Evolutionary conservation across 352 stramenopile genomes (phyloP), one percentile per base, ranked within the genome.

Genomic region (Globisporangium nodosum): DNA sequence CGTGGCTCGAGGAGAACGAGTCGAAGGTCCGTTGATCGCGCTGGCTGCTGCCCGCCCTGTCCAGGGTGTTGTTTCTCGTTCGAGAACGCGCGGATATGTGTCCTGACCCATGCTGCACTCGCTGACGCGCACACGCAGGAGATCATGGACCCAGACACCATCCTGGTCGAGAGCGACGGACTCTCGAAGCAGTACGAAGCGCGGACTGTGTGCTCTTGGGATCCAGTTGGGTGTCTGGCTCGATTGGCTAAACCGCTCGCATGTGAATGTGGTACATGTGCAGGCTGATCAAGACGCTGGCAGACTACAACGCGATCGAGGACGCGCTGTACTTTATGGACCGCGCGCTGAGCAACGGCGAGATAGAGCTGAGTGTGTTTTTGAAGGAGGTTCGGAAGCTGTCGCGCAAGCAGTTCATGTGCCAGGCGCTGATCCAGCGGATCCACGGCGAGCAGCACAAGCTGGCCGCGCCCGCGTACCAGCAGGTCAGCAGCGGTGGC

Each of bases 311-410:
- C 40, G 75, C 90, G 18, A 94, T 96, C 43, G 88, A 96, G 56
- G 90, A 97, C 54, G 85, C 85, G 24, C 78, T 97, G 33, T 97
- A 97, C 70, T 96, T 96, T 56, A 76, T 97, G 79, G 90, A 97
- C 56, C 81, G 85, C 16, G 88, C 84, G 5, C 60, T 97, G 50
- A 86, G 83, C 67, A 96, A 96, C 48, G 85, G 83, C 30, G 80
- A 91, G 56, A 92, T 97, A n/a, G 76, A 90, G 45, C 68, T 96
- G 9, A 71, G 70, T 13, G 60, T 78, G 8, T 97, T 96, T 59
- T 53, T 97, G 5, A 96, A 96, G 58, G 87, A 97, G 63, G 83
- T 97, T 55, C 81, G 90, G 16, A 94, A 95, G 65, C 70, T 97
- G 49, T 66, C 88, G 33, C 76, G 88, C 33, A 92, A 95, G 71